Conservation (phyloP, 495 filamentous ascomycete genomes). For the Cercophora newfieldiana region DNA sequence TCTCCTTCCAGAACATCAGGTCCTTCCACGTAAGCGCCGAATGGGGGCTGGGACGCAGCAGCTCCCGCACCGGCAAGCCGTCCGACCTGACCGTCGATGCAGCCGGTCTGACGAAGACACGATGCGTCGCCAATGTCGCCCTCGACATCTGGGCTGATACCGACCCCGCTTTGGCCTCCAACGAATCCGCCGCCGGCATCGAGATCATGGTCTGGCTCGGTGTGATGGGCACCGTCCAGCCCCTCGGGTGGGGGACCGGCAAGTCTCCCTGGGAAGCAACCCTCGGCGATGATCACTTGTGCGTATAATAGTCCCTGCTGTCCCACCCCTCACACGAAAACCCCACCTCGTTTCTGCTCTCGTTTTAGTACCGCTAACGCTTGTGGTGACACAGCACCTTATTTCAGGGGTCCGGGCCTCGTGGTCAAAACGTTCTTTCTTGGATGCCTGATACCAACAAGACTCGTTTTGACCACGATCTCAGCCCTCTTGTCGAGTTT, state of each 20-base stretch:
- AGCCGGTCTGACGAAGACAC: neutral
- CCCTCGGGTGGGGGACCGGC: conserved; percentile 8
- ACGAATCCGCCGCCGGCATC: conserved; percentile 1
- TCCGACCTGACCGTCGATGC: conserved; percentile 1
- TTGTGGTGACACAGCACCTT: neutral
- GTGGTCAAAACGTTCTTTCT: neutral
- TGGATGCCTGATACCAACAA: conserved; percentile 13
- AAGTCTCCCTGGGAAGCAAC: neutral
- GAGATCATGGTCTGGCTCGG: conserved; percentile 17
- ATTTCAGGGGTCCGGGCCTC: neutral
- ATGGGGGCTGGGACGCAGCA: neutral
- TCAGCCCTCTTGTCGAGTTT: neutral
- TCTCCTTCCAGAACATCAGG: conserved; percentile 5
- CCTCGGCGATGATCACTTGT: conserved; percentile 10
- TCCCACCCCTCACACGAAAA: neutral
- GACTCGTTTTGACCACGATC: neutral
- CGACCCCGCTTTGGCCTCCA: conserved; percentile 2
- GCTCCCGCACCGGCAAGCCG: neutral
- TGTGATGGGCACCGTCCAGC: conserved; percentile 6
- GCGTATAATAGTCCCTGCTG: neutral
- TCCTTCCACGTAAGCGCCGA: neutral
- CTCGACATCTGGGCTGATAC: conserved; percentile 13
- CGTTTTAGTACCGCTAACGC: neutral
- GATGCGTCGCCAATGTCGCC: conserved; percentile 6
- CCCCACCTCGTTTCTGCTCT: neutral